Conservation (phyloP, 176 grass and related monocot species). For the Poa annua region DNA sequence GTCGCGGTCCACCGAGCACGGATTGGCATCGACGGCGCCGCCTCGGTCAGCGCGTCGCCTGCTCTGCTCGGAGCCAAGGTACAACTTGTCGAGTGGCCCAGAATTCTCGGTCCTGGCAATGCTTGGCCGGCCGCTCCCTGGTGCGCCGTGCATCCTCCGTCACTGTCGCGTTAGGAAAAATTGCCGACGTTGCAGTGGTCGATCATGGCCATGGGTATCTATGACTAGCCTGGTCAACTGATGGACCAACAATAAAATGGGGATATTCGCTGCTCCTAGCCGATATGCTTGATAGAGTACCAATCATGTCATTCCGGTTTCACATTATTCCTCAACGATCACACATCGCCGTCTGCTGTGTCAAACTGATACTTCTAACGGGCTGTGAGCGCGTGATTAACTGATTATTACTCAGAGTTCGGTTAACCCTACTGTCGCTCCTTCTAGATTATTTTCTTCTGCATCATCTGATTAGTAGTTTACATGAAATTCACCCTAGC, state of each 20-base stretch:
- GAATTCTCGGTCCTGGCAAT: not conserved
- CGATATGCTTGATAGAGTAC: not conserved
- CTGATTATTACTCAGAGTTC: not conserved
- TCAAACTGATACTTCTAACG: not conserved
- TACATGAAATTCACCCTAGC: too few relatives aligned
- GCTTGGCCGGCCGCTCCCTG: not conserved
- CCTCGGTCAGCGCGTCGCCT: constrained; percentile 38
- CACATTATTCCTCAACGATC: not conserved
- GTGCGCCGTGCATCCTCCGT: too few relatives aligned
- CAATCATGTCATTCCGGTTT: not conserved
- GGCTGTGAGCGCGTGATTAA: too few relatives aligned
- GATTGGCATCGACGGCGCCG: constrained; percentile 41
- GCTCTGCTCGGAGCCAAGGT: constrained; percentile 51
- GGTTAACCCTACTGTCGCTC: too few relatives aligned
- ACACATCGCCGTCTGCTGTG: not conserved
- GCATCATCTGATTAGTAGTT: too few relatives aligned
- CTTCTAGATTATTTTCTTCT: too few relatives aligned
- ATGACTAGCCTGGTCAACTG: too few relatives aligned
- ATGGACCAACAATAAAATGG: not conserved
- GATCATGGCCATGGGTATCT: not conserved
- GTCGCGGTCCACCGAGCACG: constrained; percentile 48
- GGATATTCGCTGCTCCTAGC: not conserved
- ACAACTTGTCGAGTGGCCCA: not conserved
- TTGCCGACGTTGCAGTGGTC: not conserved
- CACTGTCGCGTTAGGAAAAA: not conserved